Evolutionary conservation across 495 filamentous ascomycete genomes (phyloP).

Genomic region (Aspergillus baeticus): DNA sequence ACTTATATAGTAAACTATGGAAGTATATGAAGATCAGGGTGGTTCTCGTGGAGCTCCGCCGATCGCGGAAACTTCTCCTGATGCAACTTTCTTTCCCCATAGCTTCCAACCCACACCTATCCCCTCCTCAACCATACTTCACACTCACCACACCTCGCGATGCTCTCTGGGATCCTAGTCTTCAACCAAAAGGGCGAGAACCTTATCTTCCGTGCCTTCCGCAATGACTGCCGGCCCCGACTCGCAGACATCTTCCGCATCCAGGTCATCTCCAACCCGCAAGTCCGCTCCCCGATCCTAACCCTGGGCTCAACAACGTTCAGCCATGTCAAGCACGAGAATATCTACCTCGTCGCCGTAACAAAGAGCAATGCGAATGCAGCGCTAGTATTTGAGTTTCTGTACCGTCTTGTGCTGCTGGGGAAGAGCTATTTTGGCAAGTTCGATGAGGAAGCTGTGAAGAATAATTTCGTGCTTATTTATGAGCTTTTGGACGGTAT

Average conservation of each 20-base stretch:
- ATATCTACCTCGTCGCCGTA: constrained; percentile 96
- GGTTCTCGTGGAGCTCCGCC: neutral
- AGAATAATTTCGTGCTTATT: constrained; percentile 98
- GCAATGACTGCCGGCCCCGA: constrained; percentile 93
- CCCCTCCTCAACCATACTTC: constrained; percentile 20
- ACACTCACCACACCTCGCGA: constrained; percentile 42
- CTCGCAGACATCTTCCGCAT: constrained; percentile 99
- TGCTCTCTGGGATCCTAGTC: constrained; percentile 94
- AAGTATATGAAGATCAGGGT: neutral
- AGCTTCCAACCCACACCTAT: neutral
- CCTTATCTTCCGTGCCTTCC: constrained; percentile 97
- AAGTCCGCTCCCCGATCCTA: constrained; percentile 95
- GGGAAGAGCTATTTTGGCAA: constrained; percentile 98
- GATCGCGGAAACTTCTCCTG: constrained; percentile 3
- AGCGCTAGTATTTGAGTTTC: constrained; percentile 95
- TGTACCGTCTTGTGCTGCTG: constrained; percentile 86
- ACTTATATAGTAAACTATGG: too few species aligned
- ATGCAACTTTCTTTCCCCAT: neutral
- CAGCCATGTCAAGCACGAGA: constrained; percentile 99
- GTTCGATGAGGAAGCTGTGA: constrained; percentile 98
- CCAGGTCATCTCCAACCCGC: constrained; percentile 98
- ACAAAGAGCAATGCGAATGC: constrained; percentile 99
- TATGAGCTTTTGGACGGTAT: constrained; percentile 96
- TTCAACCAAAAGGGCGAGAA: constrained; percentile 99
- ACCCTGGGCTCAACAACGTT: constrained; percentile 98